Percentiles rank a stretch among this genome's conserved stretches.
phyloP scores from a whole-genome alignment of 306 rosid species.

The Acacia melanoxylon region DNA sequence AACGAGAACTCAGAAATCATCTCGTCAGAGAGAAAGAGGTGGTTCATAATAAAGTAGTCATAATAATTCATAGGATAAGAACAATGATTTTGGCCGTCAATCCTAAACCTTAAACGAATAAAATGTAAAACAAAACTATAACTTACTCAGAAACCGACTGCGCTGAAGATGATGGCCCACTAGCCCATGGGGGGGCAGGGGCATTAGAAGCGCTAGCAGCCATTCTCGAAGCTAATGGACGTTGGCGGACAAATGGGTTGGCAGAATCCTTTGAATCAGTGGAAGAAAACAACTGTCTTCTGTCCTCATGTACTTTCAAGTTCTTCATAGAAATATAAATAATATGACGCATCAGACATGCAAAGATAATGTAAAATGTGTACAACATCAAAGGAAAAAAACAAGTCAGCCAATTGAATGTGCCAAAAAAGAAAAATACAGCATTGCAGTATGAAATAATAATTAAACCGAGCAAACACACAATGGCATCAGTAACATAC shows the following conservation, averaged over 20 bases:
- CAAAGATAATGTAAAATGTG: background rate
- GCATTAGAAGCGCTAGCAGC: slow-evolving; percentile 73
- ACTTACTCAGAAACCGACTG: slow-evolving; percentile 65
- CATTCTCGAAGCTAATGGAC: slow-evolving; percentile 76
- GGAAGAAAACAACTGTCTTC: slow-evolving; percentile 88
- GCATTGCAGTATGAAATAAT: background rate
- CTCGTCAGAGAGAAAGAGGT: slow-evolving; percentile 4
- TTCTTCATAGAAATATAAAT: slow-evolving; percentile 53
- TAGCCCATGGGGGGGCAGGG: slow-evolving; percentile 90
- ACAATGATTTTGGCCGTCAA: background rate
- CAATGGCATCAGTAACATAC: slow-evolving; percentile 34
- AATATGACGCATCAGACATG: slow-evolving; percentile 15
- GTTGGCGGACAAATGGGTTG: slow-evolving; percentile 94
- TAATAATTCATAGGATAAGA: background rate
- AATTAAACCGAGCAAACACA: background rate
- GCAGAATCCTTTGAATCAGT: slow-evolving; percentile 77
- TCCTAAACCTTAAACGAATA: background rate
- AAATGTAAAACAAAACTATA: background rate
- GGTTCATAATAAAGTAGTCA: background rate
- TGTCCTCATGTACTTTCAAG: slow-evolving; percentile 86
- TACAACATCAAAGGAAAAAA: background rate
- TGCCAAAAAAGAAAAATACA: background rate
- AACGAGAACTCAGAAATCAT: slow-evolving; percentile 6
- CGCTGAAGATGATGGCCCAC: slow-evolving; percentile 62
- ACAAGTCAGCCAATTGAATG: background rate